Base-by-base conservation (phyloP, 2,329 filamentous ascomycete species). In the Penicillium sp. region DNA sequence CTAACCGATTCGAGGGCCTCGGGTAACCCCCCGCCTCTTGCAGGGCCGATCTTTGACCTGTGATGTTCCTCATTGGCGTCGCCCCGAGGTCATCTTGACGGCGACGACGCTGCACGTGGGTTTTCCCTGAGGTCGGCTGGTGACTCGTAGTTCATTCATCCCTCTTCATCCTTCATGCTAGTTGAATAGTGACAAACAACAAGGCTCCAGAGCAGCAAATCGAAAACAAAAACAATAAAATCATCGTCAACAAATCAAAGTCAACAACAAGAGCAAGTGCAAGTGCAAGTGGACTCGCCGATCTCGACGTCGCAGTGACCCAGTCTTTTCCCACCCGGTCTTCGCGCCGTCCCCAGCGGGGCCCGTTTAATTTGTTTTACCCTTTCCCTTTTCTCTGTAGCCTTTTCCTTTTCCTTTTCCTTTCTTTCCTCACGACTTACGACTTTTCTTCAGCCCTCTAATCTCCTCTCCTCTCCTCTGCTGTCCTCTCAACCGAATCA, bases 21-120 rank as follows among this genome's bases (percentile, higher is more conserved):
- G 60, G 56, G 47, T 52, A 56, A 54, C 18, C 34, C 59, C 59
- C 57, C 59, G 53, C 59, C 41, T 57, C 32, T 54, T 37, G 32
- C 20, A 45, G 15, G 37, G 54, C 23, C 50, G 51, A 57, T 62
- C 58, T 26, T 23, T 33, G 24, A 34, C 21, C 24, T 41, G 45
- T 34, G 37, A 53, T 34, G 45, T 47, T 41, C 54, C 43, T 60
- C 18, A 54, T 58, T 60, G 54, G 54, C n/a, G 37, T 34, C 42
- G 47, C 53, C 46, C 44, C 40, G 41, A 43, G 45, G 42, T 36
- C n/a, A 24, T 26, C 27, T 21, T 18, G 50, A 36, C 21, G 18
- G 33, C 15, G 45, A 36, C 21, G 21, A 42, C 44, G 21, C 24
- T 49, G 53, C 55, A 60, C 50, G 46, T 59, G 53, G 42, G 34